These are phyloP conservation scores for Hemileia vastatrix DNA, from an alignment of 1,284 basidiomycete species.

Conservation along the genomic window DNA sequence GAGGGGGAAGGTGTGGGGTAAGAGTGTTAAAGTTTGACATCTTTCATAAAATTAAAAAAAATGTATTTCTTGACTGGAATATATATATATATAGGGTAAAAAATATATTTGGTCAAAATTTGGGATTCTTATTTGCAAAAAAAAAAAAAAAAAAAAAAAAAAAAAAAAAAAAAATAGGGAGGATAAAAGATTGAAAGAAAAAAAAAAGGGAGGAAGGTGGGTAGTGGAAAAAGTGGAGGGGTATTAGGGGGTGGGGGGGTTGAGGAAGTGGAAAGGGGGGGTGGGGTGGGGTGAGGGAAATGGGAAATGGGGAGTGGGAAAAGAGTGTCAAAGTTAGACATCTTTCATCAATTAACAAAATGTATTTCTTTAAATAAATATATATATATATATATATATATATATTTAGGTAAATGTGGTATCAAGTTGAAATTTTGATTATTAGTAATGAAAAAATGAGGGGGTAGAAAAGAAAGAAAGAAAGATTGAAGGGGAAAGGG, in stretches of 20 bases:
- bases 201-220: not conserved
- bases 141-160: not conserved
- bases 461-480: not conserved
- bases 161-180: not conserved
- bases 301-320: too few relatives aligned
- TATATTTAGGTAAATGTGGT: too few relatives aligned
- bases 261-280: too few relatives aligned
- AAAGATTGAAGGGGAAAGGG: not conserved
- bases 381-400: too few relatives aligned
- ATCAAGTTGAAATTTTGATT: too few relatives aligned
- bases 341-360: too few relatives aligned
- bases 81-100: slow-evolving; percentile 63
- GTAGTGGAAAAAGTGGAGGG: not conserved
- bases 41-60: slow-evolving; percentile 56
- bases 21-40: slow-evolving; percentile 57
- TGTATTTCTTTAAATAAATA: too few relatives aligned
- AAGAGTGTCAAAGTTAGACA: too few relatives aligned
- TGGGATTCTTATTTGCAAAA: not conserved
- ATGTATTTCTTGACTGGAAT: slow-evolving; percentile 69
- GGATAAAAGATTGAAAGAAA: not conserved
- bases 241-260: too few relatives aligned
- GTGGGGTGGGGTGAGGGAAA: too few relatives aligned
- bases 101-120: slow-evolving; percentile 55
- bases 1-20: too few relatives aligned
- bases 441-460: too few relatives aligned